Evolutionary conservation across 1,284 basidiomycete genomes (phyloP).

Genomic region (Volvariella surrecta): DNA sequence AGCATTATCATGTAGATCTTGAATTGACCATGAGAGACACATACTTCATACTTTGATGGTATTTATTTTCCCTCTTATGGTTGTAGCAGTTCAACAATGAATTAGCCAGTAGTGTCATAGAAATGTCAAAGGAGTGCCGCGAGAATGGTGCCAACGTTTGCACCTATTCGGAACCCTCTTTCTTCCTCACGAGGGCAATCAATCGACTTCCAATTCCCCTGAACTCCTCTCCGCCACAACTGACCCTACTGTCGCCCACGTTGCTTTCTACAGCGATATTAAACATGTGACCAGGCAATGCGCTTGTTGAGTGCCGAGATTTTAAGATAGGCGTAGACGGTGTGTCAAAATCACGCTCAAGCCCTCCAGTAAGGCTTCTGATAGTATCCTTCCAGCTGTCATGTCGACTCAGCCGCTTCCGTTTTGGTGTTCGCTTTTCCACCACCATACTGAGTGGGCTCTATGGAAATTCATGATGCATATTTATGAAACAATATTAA

Average conservation of each 20-base stretch:
- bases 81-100: no score
- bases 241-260: slow-evolving; percentile 15
- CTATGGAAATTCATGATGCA: slow-evolving; percentile 13
- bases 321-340: slow-evolving; percentile 6
- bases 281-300: no score
- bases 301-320: slow-evolving; percentile 10
- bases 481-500: slow-evolving; percentile 1
- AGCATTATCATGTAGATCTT: no score
- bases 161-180: no score
- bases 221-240: slow-evolving; percentile 7
- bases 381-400: slow-evolving; percentile 53
- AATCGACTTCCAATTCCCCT: slow-evolving; percentile 20
- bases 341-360: slow-evolving; percentile 17
- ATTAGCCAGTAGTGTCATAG: no score
- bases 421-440: slow-evolving; percentile 38
- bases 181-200: slow-evolving; percentile 19
- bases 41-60: no score
- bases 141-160: no score
- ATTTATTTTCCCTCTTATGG: no score
- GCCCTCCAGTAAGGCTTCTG: slow-evolving; percentile 32
- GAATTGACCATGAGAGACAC: no score
- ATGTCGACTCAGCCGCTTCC: slow-evolving; percentile 40
- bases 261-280: slow-evolving; percentile 29
- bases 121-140: no score
- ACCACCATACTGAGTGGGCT: slow-evolving; percentile 85